A percentile compares a stretch with the other conserved stretches of the same genome.
phyloP scores from a whole-genome alignment of 768 basidiomycete species.

The Sistotremastrum niveocremeum region DNA sequence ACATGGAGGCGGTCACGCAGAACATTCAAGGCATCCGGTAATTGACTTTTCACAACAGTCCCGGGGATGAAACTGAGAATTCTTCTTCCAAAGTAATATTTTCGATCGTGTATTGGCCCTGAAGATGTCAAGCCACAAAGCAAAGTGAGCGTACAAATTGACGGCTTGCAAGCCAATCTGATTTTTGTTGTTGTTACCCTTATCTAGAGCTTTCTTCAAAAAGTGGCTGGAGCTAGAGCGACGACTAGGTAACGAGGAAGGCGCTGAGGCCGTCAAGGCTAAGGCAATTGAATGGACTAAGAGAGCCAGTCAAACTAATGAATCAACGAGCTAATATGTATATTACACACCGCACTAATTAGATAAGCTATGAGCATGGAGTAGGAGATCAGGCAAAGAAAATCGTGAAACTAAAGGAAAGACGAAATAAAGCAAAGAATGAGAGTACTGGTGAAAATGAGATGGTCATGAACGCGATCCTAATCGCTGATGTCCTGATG shows the following conservation, averaged over 20 bases:
- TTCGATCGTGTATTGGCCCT: constrained; percentile 71
- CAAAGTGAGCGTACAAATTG: constrained; percentile 52
- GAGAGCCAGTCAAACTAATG: constrained; percentile 31
- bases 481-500: constrained; percentile 37
- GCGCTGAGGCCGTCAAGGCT: constrained; percentile 66
- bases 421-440: constrained; percentile 37
- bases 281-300: constrained; percentile 90
- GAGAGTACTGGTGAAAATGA: constrained; percentile 22
- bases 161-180: background rate
- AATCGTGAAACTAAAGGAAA: constrained; percentile 25
- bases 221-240: constrained; percentile 90
- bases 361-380: constrained; percentile 6
- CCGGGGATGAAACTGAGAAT: background rate
- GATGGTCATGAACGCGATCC: constrained; percentile 37
- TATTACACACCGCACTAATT: background rate
- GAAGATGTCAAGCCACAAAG: constrained; percentile 91
- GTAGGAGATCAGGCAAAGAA: constrained; percentile 19
- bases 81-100: constrained; percentile 42
- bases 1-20: constrained; percentile 77
- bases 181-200: constrained; percentile 8
- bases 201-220: constrained; percentile 79
- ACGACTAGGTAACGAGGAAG: constrained; percentile 76
- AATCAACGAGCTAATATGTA: constrained; percentile 14
- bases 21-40: constrained; percentile 74
- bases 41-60: constrained; percentile 7